These are phyloP conservation scores for Rhodamnia argentea DNA, from an alignment of 345 rosid genomes.

Conservation along the genomic window DNA sequence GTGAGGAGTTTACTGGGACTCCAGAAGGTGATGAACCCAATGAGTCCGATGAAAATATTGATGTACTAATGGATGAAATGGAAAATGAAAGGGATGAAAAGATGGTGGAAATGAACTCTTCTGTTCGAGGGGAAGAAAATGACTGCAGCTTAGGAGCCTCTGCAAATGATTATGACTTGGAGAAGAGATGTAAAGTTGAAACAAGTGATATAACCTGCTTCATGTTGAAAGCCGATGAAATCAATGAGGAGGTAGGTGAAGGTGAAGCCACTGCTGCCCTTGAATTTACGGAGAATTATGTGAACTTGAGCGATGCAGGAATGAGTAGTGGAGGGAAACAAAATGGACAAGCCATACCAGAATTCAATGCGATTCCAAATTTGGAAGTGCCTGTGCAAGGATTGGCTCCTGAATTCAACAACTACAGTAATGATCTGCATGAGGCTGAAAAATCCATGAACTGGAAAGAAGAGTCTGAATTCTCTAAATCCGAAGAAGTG, in stretches of 20 bases:
- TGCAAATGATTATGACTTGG: background rate
- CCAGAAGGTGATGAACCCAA: background rate
- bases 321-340: conserved; percentile 19
- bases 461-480: background rate
- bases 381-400: conserved; percentile 29
- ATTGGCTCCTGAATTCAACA: conserved; percentile 2
- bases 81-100: conserved; percentile 18
- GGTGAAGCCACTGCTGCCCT: conserved; percentile 15
- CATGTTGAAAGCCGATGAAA: conserved; percentile 19
- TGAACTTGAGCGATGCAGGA: conserved; percentile 17
- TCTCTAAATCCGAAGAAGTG: conserved; percentile 1
- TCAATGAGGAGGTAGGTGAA: conserved; percentile 21
- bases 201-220: conserved; percentile 21
- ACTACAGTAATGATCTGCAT: background rate
- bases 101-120: conserved; percentile 14
- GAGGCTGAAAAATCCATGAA: conserved; percentile 4
- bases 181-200: conserved; percentile 15
- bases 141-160: background rate
- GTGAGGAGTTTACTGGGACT: background rate
- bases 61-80: background rate
- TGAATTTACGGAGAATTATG: conserved; percentile 14
- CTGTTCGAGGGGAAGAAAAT: conserved; percentile 19
- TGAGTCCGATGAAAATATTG: background rate
- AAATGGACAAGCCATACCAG: conserved; percentile 17
- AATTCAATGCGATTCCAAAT: conserved; percentile 10